Conservation (phyloP, 148 eudicot species). For the Fagopyrum tataricum region DNA sequence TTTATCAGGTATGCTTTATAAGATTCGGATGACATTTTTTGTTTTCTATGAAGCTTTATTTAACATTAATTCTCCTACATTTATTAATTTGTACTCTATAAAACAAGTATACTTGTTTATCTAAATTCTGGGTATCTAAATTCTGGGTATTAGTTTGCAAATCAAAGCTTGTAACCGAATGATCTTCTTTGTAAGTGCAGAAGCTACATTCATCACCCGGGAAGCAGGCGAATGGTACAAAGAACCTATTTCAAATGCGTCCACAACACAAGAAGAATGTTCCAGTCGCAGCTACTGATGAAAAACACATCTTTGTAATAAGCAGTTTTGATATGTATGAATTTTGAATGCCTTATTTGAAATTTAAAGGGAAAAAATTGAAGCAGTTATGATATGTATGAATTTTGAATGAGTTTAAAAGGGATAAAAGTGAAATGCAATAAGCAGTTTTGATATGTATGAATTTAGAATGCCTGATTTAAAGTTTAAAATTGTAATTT, state of each 20-base stretch:
- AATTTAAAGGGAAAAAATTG: not conserved
- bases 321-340: slow-evolving; percentile 2
- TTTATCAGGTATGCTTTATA: slow-evolving; percentile 53
- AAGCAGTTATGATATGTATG: not conserved
- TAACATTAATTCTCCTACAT: too few relatives aligned
- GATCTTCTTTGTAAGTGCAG: slow-evolving; percentile 33
- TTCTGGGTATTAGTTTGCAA: too few relatives aligned
- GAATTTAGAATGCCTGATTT: not conserved
- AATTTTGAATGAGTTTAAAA: not conserved
- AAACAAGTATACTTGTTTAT: too few relatives aligned
- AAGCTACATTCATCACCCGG: slow-evolving; percentile 85
- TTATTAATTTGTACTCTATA: too few relatives aligned
- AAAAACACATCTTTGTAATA: not conserved
- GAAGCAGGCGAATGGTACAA: slow-evolving; percentile 63
- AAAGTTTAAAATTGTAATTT: not conserved
- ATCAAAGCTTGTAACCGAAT: too few relatives aligned
- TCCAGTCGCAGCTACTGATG: not conserved
- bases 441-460: not conserved
- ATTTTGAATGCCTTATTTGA: not conserved
- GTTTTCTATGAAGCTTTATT: too few relatives aligned
- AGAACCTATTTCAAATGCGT: slow-evolving; percentile 47
- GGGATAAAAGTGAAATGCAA: too few relatives aligned
- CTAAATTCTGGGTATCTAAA: too few relatives aligned
- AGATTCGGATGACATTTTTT: not conserved
- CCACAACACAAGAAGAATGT: not conserved